Conservation (phyloP, 306 rosid genomes). For the Cyclanthera cordifolia region DNA sequence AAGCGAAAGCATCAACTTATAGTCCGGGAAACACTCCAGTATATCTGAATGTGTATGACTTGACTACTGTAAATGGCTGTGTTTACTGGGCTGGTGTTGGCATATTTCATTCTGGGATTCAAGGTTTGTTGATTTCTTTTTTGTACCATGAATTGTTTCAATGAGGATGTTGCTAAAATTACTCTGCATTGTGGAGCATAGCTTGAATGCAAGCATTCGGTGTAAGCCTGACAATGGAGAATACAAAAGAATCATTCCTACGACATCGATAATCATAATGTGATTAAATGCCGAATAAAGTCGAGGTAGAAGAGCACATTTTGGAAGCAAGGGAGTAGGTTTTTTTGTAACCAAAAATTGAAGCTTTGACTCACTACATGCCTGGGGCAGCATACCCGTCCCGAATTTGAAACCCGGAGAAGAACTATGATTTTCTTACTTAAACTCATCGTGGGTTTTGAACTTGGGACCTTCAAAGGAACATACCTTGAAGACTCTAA, state of each 20-base stretch:
- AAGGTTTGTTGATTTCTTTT: constrained; percentile 36
- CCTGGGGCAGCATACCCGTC: too few species aligned
- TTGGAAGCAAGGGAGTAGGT: background rate
- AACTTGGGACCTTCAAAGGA: too few species aligned
- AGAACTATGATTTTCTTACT: too few species aligned
- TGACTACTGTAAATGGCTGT: constrained; percentile 76
- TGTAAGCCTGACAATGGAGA: background rate
- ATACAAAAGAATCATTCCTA: background rate
- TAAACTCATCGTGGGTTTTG: too few species aligned
- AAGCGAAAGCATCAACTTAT: constrained; percentile 43
- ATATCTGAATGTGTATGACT: constrained; percentile 86
- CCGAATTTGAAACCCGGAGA: too few species aligned
- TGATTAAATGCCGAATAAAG: background rate
- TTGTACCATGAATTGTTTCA: background rate
- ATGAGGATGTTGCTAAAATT: background rate
- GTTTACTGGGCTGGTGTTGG: constrained; percentile 95
- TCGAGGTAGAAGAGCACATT: background rate
- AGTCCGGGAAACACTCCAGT: constrained; percentile 60
- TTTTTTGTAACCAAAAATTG: too few species aligned
- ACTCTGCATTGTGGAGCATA: background rate
- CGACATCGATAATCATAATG: background rate
- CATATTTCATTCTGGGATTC: constrained; percentile 79
- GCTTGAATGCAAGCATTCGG: background rate
- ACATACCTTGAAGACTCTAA: too few species aligned
- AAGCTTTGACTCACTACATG: too few species aligned